A percentile compares a stretch with the other conserved stretches of the same genome.
Conservation (phyloP, 2,329 filamentous ascomycete genomes). For the Volutella citrinella region DNA sequence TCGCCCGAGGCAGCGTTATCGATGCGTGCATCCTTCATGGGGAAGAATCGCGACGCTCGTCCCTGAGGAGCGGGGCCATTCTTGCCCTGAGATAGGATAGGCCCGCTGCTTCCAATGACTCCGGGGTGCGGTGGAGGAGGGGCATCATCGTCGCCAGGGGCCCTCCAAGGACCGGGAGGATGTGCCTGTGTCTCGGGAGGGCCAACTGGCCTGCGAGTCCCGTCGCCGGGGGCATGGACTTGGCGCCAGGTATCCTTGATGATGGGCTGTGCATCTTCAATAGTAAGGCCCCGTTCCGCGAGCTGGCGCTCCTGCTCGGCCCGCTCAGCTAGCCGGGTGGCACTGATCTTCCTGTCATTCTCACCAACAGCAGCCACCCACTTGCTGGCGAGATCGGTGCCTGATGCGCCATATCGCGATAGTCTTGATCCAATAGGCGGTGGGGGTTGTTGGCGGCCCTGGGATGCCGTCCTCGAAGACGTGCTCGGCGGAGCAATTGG, state of each 20-base stretch:
- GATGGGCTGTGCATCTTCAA: constrained; percentile 43
- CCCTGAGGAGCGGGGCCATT: constrained; percentile 39
- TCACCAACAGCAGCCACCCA: constrained; percentile 43
- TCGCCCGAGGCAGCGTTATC: constrained; percentile 36
- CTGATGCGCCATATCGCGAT: constrained; percentile 25
- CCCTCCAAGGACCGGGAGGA: constrained; percentile 28
- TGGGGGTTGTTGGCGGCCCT: constrained; percentile 27
- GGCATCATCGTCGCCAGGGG: constrained; percentile 27
- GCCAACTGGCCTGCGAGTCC: constrained; percentile 27
- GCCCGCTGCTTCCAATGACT: constrained; percentile 25
- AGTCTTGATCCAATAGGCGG: constrained; percentile 31
- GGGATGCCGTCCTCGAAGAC: constrained; percentile 21
- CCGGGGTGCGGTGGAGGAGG: constrained; percentile 21
- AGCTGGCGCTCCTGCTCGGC: constrained; percentile 42
- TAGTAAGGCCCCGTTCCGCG: constrained; percentile 41
- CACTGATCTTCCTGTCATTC: constrained; percentile 43
- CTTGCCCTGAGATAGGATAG: constrained; percentile 26
- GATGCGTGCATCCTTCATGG: constrained; percentile 46
- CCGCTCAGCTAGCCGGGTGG: constrained; percentile 36
- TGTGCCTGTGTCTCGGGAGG: constrained; percentile 27
- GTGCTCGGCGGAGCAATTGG: constrained; percentile 41
- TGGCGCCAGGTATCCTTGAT: constrained; percentile 56
- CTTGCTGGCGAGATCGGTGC: constrained; percentile 35
- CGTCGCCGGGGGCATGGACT: constrained; percentile 35
- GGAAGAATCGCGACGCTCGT: constrained; percentile 61